These are phyloP conservation scores for Ophiosphaerella herpotricha DNA, from an alignment of 2,329 filamentous ascomycete genomes.

Conservation along the genomic window DNA sequence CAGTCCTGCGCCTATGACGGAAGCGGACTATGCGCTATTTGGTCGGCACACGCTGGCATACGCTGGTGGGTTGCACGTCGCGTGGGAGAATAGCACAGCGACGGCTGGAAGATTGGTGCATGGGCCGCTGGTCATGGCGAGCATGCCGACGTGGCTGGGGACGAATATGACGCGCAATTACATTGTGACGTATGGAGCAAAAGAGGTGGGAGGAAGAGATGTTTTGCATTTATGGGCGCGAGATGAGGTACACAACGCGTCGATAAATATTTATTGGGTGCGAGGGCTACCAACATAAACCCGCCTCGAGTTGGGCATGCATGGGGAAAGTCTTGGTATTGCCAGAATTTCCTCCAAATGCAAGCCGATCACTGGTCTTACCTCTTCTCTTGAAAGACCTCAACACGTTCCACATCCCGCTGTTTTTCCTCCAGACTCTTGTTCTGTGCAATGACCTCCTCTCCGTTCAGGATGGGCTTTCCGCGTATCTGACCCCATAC, in stretches of 20 bases:
- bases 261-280: slow-evolving; percentile 10
- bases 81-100: slow-evolving; percentile 11
- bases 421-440: slow-evolving; percentile 30
- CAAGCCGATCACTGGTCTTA: too few relatives aligned
- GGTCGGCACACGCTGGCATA: slow-evolving; percentile 11
- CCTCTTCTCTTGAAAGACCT: slow-evolving; percentile 1
- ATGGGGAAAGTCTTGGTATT: too few relatives aligned
- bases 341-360: too few relatives aligned
- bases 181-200: slow-evolving; percentile 3
- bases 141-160: slow-evolving; percentile 9
- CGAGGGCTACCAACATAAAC: slow-evolving; percentile 7
- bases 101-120: slow-evolving; percentile 18
- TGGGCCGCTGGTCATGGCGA: slow-evolving; percentile 18
- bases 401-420: slow-evolving; percentile 23
- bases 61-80: slow-evolving; percentile 10
- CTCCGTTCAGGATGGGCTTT: slow-evolving; percentile 22
- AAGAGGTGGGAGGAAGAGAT: slow-evolving; percentile 2
- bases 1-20: slow-evolving; percentile 2
- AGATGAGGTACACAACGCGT: not conserved
- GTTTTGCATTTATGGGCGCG: slow-evolving; percentile 12
- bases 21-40: slow-evolving; percentile 14
- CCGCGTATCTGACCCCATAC: slow-evolving; percentile 37
- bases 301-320: not conserved
- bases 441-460: slow-evolving; percentile 12
- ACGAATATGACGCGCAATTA: slow-evolving; percentile 19